These are phyloP conservation scores for Papiliotrema nemorosa DNA, from an alignment of 1,284 basidiomycete species.

Conservation along the genomic window DNA sequence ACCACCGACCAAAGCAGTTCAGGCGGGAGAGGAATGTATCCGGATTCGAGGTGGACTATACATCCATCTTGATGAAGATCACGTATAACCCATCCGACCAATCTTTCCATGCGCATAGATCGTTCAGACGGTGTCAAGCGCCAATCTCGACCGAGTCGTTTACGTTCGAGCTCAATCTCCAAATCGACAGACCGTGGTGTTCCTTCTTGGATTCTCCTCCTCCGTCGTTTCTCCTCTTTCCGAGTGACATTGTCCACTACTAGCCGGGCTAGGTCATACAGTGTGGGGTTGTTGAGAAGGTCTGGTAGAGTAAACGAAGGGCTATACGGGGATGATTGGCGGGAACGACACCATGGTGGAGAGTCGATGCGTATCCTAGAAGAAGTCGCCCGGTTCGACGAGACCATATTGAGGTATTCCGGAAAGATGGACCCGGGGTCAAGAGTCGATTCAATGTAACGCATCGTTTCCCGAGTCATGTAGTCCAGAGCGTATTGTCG, in stretches of 20 bases:
- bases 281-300: slow-evolving; percentile 16
- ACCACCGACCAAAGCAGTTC: slow-evolving; percentile 32
- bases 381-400: not conserved
- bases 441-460: slow-evolving; percentile 1
- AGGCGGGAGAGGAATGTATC: slow-evolving; percentile 34
- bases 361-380: not conserved
- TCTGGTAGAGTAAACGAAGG: slow-evolving; percentile 18
- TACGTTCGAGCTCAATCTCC: slow-evolving; percentile 7
- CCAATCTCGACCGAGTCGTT: slow-evolving; percentile 8
- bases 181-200: slow-evolving; percentile 17
- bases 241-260: slow-evolving; percentile 25
- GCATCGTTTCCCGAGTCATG: slow-evolving; percentile 24
- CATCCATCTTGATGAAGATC: slow-evolving; percentile 24
- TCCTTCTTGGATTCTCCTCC: slow-evolving; percentile 24
- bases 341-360: too few relatives aligned
- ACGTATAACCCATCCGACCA: slow-evolving; percentile 29
- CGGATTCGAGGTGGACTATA: slow-evolving; percentile 27
- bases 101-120: slow-evolving; percentile 15
- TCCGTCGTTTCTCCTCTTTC: slow-evolving; percentile 27
- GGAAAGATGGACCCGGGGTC: slow-evolving; percentile 10
- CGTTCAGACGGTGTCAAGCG: slow-evolving; percentile 15
- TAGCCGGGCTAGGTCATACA: slow-evolving; percentile 23
- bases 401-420: slow-evolving; percentile 7
- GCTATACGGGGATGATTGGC: not conserved
- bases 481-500: slow-evolving; percentile 41